Evolutionary conservation across 192 early-diverging fungal species (phyloP).

Genomic region (Coemansia sp.): DNA sequence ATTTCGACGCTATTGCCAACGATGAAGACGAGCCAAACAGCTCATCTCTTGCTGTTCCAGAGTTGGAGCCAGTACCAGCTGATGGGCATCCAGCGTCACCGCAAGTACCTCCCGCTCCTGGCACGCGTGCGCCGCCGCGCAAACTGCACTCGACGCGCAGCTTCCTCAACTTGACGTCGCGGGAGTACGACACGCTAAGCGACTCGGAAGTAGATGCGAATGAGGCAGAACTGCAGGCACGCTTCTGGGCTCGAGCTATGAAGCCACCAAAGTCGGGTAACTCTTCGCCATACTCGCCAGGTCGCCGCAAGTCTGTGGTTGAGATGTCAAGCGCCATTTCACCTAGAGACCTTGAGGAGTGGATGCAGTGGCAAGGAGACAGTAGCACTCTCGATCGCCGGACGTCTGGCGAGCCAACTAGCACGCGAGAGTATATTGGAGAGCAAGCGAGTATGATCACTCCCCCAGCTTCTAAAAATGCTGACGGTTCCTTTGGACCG

Average conservation of each 20-base stretch:
- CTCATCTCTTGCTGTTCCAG: background rate
- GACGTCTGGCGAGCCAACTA: background rate
- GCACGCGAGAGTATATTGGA: background rate
- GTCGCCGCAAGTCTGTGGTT: conserved; percentile 41
- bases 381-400: background rate
- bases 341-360: conserved; percentile 44
- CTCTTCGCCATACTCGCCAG: conserved; percentile 48
- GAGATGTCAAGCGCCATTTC: conserved; percentile 49
- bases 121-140: conserved; percentile 23
- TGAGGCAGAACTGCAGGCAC: conserved; percentile 39
- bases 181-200: conserved; percentile 32
- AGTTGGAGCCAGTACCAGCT: background rate
- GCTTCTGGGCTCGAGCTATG: conserved; percentile 54
- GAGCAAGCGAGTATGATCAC: conserved; percentile 13
- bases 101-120: background rate
- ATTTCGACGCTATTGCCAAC: background rate
- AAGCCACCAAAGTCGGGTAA: conserved; percentile 42
- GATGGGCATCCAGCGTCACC: background rate
- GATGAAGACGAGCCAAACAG: background rate
- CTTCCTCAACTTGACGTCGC: conserved; percentile 31
- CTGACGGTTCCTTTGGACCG: background rate
- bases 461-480: conserved; percentile 30
- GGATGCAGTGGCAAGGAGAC: conserved; percentile 55
- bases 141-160: conserved; percentile 23
- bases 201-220: conserved; percentile 38